Conservation (phyloP, 169 alveolate species). For the Plasmodium billcollinsi region DNA sequence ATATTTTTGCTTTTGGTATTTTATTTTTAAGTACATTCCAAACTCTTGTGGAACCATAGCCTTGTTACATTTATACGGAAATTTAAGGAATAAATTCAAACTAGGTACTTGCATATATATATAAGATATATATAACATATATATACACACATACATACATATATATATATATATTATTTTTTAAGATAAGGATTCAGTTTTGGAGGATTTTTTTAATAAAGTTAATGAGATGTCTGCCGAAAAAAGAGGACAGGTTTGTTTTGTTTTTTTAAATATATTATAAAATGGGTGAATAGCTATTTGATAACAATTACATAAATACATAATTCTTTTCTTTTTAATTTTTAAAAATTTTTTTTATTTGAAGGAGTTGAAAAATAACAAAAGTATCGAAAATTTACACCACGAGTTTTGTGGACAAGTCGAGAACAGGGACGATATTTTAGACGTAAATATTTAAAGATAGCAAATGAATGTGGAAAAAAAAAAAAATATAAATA, state of each 20-base stretch:
- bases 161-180: constrained; percentile 1
- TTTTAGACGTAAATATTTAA: constrained; percentile 10
- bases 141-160: neutral
- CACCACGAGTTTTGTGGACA: constrained; percentile 57
- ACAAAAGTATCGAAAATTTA: constrained; percentile 17
- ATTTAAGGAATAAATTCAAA: constrained; percentile 29
- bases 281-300: too few species aligned
- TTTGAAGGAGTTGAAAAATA: constrained; percentile 54
- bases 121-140: neutral
- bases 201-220: constrained; percentile 27
- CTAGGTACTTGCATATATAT: constrained; percentile 11
- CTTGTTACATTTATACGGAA: constrained; percentile 35
- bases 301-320: too few species aligned
- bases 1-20: neutral
- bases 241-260: constrained; percentile 24
- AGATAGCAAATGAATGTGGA: neutral
- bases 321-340: neutral
- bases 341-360: neutral
- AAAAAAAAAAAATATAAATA: neutral
- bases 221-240: constrained; percentile 44
- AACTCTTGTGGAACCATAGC: constrained; percentile 71
- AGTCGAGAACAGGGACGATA: constrained; percentile 7
- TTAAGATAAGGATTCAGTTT: constrained; percentile 48
- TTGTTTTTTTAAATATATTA: neutral
- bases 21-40: constrained; percentile 45